Evolutionary conservation across 306 rosid genomes (phyloP).

Genomic region (Urtica urens): DNA sequence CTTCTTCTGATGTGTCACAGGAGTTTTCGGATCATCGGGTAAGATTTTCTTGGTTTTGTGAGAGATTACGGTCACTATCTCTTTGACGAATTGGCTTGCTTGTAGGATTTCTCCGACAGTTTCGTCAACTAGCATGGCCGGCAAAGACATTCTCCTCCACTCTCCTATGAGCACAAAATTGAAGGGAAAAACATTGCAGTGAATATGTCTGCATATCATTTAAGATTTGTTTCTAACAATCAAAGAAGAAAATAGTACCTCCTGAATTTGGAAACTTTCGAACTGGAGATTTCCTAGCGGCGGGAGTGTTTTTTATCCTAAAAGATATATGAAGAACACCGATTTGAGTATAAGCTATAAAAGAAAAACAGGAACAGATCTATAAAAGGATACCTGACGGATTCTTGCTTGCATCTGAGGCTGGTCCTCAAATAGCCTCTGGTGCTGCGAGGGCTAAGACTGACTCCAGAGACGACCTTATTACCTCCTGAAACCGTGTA

Average conservation of each 20-base stretch:
- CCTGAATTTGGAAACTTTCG: slow-evolving; percentile 60
- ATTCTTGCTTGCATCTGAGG: slow-evolving; percentile 92
- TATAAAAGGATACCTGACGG: slow-evolving; percentile 35
- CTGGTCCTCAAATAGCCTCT: slow-evolving; percentile 73
- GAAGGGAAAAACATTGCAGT: too few relatives aligned
- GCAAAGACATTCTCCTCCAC: slow-evolving; percentile 80
- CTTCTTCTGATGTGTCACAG: slow-evolving; percentile 34
- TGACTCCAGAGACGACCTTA: slow-evolving; percentile 70
- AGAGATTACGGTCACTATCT: slow-evolving; percentile 44
- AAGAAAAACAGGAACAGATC: neutral
- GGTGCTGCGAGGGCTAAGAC: slow-evolving; percentile 90
- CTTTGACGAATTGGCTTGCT: slow-evolving; percentile 75
- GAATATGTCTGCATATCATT: too few relatives aligned
- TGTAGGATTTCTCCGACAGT: slow-evolving; percentile 82
- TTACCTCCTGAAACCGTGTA: slow-evolving; percentile 66
- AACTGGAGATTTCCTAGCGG: slow-evolving; percentile 52
- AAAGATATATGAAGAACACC: slow-evolving; percentile 12
- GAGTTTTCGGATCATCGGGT: slow-evolving; percentile 71
- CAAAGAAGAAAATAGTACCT: slow-evolving; percentile 39
- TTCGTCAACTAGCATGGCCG: slow-evolving; percentile 91
- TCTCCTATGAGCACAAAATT: slow-evolving; percentile 53
- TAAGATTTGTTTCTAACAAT: too few relatives aligned
- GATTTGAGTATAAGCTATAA: slow-evolving; percentile 11
- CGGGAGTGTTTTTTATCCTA: slow-evolving; percentile 45
- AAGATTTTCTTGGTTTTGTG: slow-evolving; percentile 21